Conservation (phyloP, 805 yeast species). For the Clavispora fructus region DNA sequence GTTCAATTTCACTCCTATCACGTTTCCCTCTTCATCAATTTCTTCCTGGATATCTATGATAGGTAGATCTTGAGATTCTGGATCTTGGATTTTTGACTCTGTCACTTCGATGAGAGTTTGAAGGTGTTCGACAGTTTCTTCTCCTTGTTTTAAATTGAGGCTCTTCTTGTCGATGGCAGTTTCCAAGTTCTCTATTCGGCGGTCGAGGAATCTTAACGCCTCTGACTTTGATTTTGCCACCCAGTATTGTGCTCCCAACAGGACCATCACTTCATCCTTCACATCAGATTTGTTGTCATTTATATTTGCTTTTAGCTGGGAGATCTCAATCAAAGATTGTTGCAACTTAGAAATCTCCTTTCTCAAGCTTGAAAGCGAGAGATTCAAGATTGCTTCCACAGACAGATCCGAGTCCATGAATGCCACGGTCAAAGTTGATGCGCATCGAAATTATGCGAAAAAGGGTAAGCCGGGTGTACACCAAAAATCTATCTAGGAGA, state of each 20-base stretch:
- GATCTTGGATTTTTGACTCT: not conserved
- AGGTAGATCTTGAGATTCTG: conserved; percentile 41
- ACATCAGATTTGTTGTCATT: not conserved
- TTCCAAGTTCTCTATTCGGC: conserved; percentile 23
- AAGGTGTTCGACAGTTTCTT: not conserved
- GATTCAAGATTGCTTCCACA: not conserved
- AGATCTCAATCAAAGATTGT: not conserved
- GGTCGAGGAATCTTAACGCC: conserved; percentile 23
- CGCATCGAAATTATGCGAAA: not conserved
- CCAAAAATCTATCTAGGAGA: no score
- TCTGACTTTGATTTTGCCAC: conserved; percentile 25
- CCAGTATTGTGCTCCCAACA: conserved; percentile 38
- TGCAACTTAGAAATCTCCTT: not conserved
- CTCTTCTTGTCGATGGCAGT: conserved; percentile 39
- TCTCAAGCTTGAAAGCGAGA: not conserved
- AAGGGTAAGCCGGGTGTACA: no score
- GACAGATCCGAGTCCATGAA: not conserved
- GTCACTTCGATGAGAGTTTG: not conserved
- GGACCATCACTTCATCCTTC: conserved; percentile 19
- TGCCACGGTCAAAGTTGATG: not conserved
- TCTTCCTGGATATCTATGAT: conserved; percentile 76
- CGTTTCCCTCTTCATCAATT: conserved; percentile 77
- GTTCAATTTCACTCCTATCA: conserved; percentile 35
- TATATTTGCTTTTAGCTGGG: conserved; percentile 1
- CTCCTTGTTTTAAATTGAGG: conserved; percentile 19